Percentiles rank a stretch among this genome's conserved stretches.
These are phyloP conservation scores for Barnettozyma sucrosica DNA, from an alignment of 805 yeast genomes.

Conservation along the genomic window DNA sequence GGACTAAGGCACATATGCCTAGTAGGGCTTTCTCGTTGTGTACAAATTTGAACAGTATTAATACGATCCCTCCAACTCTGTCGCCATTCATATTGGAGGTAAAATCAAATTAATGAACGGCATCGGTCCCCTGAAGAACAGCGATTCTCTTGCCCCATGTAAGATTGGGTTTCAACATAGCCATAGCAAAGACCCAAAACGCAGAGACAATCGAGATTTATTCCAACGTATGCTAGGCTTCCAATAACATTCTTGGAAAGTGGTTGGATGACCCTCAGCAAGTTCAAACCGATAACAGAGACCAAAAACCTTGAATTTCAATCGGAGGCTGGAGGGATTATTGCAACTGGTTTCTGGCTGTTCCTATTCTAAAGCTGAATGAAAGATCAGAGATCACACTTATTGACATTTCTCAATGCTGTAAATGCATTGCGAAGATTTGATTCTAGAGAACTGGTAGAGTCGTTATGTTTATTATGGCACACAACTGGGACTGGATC, in stretches of 20 bases:
- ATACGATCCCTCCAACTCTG: too few species aligned
- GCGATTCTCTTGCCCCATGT: slow-evolving; percentile 26
- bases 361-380: slow-evolving; percentile 31
- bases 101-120: neutral
- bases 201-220: slow-evolving; percentile 27
- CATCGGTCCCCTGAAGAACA: slow-evolving; percentile 11
- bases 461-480: slow-evolving; percentile 22
- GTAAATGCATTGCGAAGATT: slow-evolving; percentile 30
- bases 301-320: slow-evolving; percentile 27
- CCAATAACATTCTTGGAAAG: slow-evolving; percentile 27
- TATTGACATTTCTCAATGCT: slow-evolving; percentile 33
- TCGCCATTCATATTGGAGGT: too few species aligned
- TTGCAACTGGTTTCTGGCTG: slow-evolving; percentile 32
- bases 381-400: slow-evolving; percentile 34
- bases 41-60: too few species aligned
- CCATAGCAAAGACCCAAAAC: slow-evolving; percentile 27
- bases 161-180: slow-evolving; percentile 35
- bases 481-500: slow-evolving; percentile 42
- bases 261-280: slow-evolving; percentile 25
- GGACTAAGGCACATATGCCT: too few species aligned
- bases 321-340: slow-evolving; percentile 33
- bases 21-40: too few species aligned
- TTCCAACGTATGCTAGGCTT: slow-evolving; percentile 23
- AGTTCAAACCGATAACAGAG: slow-evolving; percentile 27
- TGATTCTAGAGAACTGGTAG: slow-evolving; percentile 15